Percentiles rank a stretch among this genome's conserved stretches.
Conservation (phyloP, 495 filamentous ascomycete species). For the Lichenothelia convexa region DNA sequence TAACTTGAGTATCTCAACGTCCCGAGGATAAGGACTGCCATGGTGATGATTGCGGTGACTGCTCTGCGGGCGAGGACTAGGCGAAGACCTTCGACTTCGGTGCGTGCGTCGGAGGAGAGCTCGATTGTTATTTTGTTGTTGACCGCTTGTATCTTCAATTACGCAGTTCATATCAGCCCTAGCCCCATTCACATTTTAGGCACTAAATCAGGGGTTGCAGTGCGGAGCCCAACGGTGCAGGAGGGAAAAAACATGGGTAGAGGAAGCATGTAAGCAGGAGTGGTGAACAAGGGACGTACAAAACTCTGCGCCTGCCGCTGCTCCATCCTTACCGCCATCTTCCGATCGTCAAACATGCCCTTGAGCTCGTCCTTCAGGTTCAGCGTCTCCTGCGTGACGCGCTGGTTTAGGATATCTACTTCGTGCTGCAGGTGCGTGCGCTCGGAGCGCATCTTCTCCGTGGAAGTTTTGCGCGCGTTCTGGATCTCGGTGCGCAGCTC, state of each 20-base stretch:
- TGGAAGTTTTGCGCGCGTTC: slow-evolving; percentile 32
- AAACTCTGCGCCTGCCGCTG: slow-evolving; percentile 63
- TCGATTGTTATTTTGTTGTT: slow-evolving; percentile 85
- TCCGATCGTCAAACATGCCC: slow-evolving; percentile 89
- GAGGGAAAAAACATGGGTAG: too few species aligned
- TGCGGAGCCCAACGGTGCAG: too few species aligned
- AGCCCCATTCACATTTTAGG: too few species aligned
- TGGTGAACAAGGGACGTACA: slow-evolving; percentile 21
- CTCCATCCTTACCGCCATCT: slow-evolving; percentile 75
- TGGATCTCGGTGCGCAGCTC: slow-evolving; percentile 74
- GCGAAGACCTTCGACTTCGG: slow-evolving; percentile 73
- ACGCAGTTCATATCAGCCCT: too few species aligned
- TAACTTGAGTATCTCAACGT: slow-evolving; percentile 4
- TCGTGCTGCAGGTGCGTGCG: slow-evolving; percentile 77
- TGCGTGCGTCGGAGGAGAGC: slow-evolving; percentile 70
- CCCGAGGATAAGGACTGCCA: slow-evolving; percentile 15
- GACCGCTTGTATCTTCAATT: slow-evolving; percentile 73
- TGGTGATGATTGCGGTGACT: slow-evolving; percentile 48
- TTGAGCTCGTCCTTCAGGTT: slow-evolving; percentile 77
- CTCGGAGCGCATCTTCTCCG: slow-evolving; percentile 58
- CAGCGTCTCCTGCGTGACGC: slow-evolving; percentile 59
- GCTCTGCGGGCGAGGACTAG: slow-evolving; percentile 83
- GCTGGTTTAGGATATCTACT: slow-evolving; percentile 75
- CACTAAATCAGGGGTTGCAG: too few species aligned
- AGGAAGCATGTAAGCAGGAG: not conserved